phyloP scores from a whole-genome alignment of 2,329 filamentous ascomycete genomes.

The Diaporthe sp. region DNA sequence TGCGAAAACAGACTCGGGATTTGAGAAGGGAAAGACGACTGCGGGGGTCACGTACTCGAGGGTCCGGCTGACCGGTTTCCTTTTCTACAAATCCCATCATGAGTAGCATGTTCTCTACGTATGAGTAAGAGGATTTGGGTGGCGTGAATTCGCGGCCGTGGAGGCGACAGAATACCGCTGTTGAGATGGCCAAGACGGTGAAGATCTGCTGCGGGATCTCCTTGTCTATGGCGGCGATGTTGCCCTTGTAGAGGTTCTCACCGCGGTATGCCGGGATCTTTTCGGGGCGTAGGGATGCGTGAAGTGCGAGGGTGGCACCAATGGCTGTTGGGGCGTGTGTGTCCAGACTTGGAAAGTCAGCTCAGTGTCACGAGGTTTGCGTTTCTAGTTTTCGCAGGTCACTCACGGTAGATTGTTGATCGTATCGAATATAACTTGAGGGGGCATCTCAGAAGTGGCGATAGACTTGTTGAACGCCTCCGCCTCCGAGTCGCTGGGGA shows the following conservation, averaged over 20 bases:
- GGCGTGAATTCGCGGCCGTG: constrained; percentile 16
- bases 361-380: neutral
- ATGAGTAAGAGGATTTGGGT: neutral
- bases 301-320: neutral
- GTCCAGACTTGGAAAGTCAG: neutral
- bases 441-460: constrained; percentile 12
- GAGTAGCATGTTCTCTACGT: constrained; percentile 25
- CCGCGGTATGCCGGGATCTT: constrained; percentile 19
- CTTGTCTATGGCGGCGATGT: neutral
- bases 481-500: neutral
- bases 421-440: constrained; percentile 6
- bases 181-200: neutral
- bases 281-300: neutral
- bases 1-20: too few species aligned
- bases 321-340: constrained; percentile 13
- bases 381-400: too few species aligned
- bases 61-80: neutral
- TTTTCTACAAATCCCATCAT: constrained; percentile 2
- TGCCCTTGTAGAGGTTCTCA: constrained; percentile 12
- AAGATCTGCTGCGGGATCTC: neutral
- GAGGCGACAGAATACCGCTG: constrained; percentile 22
- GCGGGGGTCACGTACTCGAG: neutral
- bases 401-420: constrained; percentile 18
- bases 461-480: neutral
- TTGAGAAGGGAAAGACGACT: neutral